Percentiles rank a stretch among this genome's conserved stretches.
Conservation (phyloP, 2,329 filamentous ascomycete species). For the Aureobasidium leucospermi region DNA sequence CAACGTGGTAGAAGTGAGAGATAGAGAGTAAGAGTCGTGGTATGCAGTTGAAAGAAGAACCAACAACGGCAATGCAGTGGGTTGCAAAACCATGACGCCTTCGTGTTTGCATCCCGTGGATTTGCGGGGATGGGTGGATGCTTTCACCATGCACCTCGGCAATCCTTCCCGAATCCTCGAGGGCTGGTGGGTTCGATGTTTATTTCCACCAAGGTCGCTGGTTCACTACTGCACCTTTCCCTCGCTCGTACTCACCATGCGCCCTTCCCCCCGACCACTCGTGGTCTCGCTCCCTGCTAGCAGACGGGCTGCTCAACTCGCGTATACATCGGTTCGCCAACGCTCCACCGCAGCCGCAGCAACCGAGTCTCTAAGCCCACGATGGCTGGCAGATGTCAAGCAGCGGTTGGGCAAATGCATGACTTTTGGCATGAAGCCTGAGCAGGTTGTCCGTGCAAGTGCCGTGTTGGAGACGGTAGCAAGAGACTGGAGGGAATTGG, state of each 20-base stretch:
- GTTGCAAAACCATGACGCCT: conserved; percentile 7
- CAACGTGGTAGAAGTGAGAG: too few relatives aligned
- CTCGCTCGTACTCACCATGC: not conserved
- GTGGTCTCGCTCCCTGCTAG: not conserved
- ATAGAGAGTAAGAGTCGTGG: not conserved
- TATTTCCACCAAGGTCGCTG: not conserved
- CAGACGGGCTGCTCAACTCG: not conserved
- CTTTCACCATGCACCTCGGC: not conserved
- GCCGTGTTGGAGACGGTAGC: conserved; percentile 53
- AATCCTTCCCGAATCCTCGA: conserved; percentile 5
- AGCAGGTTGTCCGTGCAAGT: conserved; percentile 53
- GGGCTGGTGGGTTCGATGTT: not conserved
- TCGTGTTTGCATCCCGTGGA: not conserved
- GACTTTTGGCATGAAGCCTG: conserved; percentile 58
- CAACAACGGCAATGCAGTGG: not conserved
- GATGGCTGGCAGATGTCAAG: conserved; percentile 66
- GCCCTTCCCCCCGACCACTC: not conserved
- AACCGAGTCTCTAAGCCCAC: conserved; percentile 37
- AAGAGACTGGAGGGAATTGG: conserved; percentile 61
- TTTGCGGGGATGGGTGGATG: not conserved
- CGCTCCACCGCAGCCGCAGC: conserved; percentile 12
- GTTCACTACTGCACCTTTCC: too few relatives aligned
- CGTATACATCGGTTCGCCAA: not conserved
- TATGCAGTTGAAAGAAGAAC: not conserved
- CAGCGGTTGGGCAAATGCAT: conserved; percentile 66